Evolutionary conservation across 2,329 filamentous ascomycete species (phyloP).

Genomic region (Plectosphaerella sp.): DNA sequence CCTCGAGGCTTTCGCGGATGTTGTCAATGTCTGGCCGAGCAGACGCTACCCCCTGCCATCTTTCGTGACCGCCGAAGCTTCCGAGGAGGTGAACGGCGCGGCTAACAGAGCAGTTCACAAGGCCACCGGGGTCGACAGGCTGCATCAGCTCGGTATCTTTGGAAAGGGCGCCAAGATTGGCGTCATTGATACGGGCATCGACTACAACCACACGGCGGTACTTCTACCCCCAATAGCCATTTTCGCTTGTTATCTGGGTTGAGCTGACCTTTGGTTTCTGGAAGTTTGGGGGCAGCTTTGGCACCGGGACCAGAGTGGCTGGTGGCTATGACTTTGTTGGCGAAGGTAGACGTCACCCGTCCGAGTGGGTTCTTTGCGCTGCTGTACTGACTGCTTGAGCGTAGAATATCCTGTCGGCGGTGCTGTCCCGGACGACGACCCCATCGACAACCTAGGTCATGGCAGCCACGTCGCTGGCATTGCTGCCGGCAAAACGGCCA

Average conservation of each 20-base stretch:
- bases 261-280: neutral
- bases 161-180: slow-evolving; percentile 7
- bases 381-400: too few species aligned
- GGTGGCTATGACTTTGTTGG: slow-evolving; percentile 12
- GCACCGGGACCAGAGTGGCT: slow-evolving; percentile 7
- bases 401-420: too few species aligned
- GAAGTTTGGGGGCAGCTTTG: slow-evolving; percentile 11
- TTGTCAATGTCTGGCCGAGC: too few species aligned
- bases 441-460: slow-evolving; percentile 28
- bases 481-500: slow-evolving; percentile 13
- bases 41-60: too few species aligned
- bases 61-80: too few species aligned
- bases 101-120: too few species aligned
- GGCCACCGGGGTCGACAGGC: too few species aligned
- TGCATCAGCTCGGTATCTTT: neutral
- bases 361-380: too few species aligned
- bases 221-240: neutral
- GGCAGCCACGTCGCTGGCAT: slow-evolving; percentile 30
- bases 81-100: too few species aligned
- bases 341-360: slow-evolving; percentile 14
- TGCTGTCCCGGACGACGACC: slow-evolving; percentile 18
- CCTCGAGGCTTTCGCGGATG: too few species aligned
- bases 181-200: slow-evolving; percentile 7
- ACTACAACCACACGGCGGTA: slow-evolving; percentile 9
- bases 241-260: neutral